These are phyloP conservation scores for Rhodamnia argentea DNA, from an alignment of 345 rosid species.

Conservation along the genomic window DNA sequence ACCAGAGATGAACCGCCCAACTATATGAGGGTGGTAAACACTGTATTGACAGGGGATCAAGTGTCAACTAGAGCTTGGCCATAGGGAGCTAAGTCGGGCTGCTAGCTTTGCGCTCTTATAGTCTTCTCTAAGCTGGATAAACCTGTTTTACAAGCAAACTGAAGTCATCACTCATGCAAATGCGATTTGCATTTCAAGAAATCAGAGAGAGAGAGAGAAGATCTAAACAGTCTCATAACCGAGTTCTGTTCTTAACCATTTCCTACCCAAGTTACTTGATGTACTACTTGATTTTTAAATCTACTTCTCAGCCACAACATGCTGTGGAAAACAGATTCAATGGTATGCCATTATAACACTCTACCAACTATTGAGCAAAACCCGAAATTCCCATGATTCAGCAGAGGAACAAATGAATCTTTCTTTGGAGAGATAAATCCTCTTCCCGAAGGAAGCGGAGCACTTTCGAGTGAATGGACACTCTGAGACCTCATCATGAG, in stretches of 20 bases:
- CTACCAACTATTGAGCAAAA: not conserved
- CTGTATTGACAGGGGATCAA: not conserved
- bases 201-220: not conserved
- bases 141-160: slow-evolving; percentile 34
- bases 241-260: not conserved
- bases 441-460: too few species aligned
- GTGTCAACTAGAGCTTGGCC: slow-evolving; percentile 59
- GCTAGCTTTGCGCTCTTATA: slow-evolving; percentile 93
- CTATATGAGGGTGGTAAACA: not conserved
- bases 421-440: too few species aligned
- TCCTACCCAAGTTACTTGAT: not conserved
- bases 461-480: too few species aligned
- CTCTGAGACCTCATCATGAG: not conserved
- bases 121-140: slow-evolving; percentile 92
- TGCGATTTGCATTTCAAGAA: not conserved
- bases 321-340: not conserved
- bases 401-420: too few species aligned
- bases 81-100: slow-evolving; percentile 66
- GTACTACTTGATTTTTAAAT: not conserved
- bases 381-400: too few species aligned
- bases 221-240: not conserved
- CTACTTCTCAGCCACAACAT: not conserved
- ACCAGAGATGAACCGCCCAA: not conserved
- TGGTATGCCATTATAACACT: not conserved
- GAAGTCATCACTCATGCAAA: not conserved